These are phyloP conservation scores for Annona squamosa DNA, from an alignment of 164 flowering plant species.

Conservation along the genomic window DNA sequence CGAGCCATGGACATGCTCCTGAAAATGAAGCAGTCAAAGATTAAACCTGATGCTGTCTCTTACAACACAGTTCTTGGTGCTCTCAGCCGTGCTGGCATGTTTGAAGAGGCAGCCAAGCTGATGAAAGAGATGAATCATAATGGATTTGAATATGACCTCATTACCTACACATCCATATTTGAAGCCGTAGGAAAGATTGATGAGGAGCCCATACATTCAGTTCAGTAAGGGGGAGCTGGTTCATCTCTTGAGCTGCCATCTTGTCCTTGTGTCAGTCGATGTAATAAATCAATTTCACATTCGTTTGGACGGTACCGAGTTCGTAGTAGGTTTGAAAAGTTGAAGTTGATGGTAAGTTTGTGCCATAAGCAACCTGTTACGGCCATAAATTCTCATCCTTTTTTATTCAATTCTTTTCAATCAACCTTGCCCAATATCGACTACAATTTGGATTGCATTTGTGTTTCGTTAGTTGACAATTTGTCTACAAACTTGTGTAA, in stretches of 20 bases:
- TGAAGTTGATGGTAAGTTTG: no score
- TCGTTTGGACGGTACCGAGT: no score
- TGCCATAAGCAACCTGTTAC: no score
- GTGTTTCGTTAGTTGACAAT: no score
- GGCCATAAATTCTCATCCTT: no score
- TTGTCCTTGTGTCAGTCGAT: background rate
- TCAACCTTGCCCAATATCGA: no score
- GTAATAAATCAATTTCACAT: background rate
- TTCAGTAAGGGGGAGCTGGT: conserved; percentile 13
- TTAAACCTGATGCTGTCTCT: conserved; percentile 81
- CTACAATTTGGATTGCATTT: no score
- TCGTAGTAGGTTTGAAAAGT: no score
- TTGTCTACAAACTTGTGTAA: no score
- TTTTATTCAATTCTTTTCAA: no score
- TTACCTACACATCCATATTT: conserved; percentile 86
- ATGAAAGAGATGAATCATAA: conserved; percentile 76
- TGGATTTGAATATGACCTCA: conserved; percentile 77
- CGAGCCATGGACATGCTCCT: conserved; percentile 70
- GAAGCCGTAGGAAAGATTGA: conserved; percentile 86
- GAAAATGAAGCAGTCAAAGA: conserved; percentile 59
- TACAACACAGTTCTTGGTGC: conserved; percentile 86
- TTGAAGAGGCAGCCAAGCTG: conserved; percentile 85
- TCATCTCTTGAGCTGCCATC: conserved; percentile 1
- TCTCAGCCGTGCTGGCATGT: conserved; percentile 89
- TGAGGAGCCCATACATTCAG: conserved; percentile 26